phyloP scores from a whole-genome alignment of 495 filamentous ascomycete species.

The Pyronema omphalodes region DNA sequence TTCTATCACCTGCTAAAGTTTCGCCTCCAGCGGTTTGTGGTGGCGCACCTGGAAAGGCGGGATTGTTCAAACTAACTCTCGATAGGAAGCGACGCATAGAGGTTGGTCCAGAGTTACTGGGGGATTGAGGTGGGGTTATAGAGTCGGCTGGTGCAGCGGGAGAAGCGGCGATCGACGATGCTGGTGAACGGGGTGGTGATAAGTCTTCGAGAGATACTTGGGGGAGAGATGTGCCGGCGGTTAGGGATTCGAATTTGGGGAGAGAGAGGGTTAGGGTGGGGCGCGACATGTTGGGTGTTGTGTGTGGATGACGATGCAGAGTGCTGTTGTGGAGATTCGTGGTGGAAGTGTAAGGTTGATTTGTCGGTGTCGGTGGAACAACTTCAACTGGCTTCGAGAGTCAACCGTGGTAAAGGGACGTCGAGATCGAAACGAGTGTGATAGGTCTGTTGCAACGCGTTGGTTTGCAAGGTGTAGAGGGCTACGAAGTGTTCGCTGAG shows the following conservation, averaged over 20 bases:
- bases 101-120: constrained; percentile 16
- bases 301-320: neutral
- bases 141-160: neutral
- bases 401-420: too few species aligned
- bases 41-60: constrained; percentile 15
- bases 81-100: constrained; percentile 28
- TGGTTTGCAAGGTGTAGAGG: too few species aligned
- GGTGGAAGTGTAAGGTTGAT: too few species aligned
- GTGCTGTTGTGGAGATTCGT: too few species aligned
- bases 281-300: neutral
- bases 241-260: constrained; percentile 21
- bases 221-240: constrained; percentile 21
- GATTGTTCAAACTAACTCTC: constrained; percentile 25
- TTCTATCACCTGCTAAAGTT: constrained; percentile 4
- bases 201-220: constrained; percentile 16
- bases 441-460: too few species aligned
- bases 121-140: constrained; percentile 7
- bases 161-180: neutral
- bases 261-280: constrained; percentile 11
- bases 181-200: constrained; percentile 12
- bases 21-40: neutral
- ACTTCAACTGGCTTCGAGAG: too few species aligned
- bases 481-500: too few species aligned
- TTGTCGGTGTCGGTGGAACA: too few species aligned
- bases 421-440: too few species aligned